A percentile compares a stretch with the other conserved stretches of the same genome.
phyloP scores from a whole-genome alignment of 805 yeast species.

The Teunomyces gatunensis region DNA sequence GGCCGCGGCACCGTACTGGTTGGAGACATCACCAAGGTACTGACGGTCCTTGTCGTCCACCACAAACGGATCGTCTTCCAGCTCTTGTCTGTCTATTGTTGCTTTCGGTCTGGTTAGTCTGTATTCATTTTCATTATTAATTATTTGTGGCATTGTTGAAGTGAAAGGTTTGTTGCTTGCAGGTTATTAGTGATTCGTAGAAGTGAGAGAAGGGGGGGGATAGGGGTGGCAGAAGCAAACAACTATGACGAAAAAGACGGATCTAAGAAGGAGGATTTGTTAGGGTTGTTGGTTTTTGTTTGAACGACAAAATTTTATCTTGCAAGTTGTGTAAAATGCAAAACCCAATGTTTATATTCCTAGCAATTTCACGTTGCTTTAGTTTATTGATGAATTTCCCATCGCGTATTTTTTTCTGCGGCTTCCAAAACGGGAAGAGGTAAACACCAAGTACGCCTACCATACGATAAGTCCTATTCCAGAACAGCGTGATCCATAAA shows the following conservation, averaged over 20 bases:
- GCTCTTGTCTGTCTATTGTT: background rate
- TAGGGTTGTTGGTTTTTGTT: conserved; percentile 4
- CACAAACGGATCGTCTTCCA: conserved; percentile 4
- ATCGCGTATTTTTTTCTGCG: conserved; percentile 2
- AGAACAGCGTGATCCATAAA: background rate
- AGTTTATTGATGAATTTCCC: conserved; percentile 4
- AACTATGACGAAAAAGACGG: background rate
- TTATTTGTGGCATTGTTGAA: conserved; percentile 13
- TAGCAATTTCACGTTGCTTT: conserved; percentile 2
- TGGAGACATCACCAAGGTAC: conserved; percentile 39
- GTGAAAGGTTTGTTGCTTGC: background rate
- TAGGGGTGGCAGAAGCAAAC: background rate
- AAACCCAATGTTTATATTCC: conserved; percentile 2
- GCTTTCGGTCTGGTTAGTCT: conserved; percentile 32
- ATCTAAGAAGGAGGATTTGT: background rate
- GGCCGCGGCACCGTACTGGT: conserved; percentile 16
- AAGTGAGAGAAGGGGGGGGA: background rate
- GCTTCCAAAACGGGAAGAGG: conserved; percentile 1
- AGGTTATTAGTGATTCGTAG: background rate
- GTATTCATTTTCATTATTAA: conserved; percentile 42
- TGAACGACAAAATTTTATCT: conserved; percentile 4
- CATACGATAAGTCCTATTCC: background rate
- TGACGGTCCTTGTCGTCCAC: conserved; percentile 19
- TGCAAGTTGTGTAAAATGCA: conserved; percentile 2
- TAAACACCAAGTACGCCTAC: conserved; percentile 1